Base-by-base conservation (phyloP, 306 rosid genomes). In the Lotus japonicus region DNA sequence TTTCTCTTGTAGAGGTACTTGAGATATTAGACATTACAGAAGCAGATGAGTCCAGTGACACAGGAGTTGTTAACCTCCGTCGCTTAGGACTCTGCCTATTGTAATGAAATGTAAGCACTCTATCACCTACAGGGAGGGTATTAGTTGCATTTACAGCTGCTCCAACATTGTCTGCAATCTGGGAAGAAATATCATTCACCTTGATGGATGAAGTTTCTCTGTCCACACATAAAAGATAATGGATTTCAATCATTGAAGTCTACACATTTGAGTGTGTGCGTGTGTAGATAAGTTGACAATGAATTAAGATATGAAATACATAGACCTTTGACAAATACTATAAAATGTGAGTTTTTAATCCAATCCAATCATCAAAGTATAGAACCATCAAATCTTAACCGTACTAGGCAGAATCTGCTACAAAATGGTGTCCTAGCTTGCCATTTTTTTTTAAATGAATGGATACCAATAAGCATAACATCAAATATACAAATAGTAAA, bases 161-260 rank as follows among this genome's bases (percentile, higher is more conserved):
- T 80, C 86, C 86, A 68, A 92, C 96, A 68, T 86, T 86, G 42
- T 83, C 86, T 53, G 96, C 87, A 73, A 92, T 90, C 87, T 89
- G 91, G 70, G 97, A 86, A 58, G 98, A 89, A 45, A 88, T 86
- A 82, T 92, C 94, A 68, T 90, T 86, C 83, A 92, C 98, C 87
- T 90, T 90, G 64, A 88, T 92, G 58, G 94, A 90, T 38, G 97
- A 90, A 46, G 98, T 92, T 79, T 92, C 97, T 84, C 98, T 92
- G 88, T 55, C 69, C 66, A 75, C 26, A 63, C 43, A 83, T 39
- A 77, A 58, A 75, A 71, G 74, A 39, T 57, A 66, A 64, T 35
- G 55, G 82, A 80, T 71, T 71, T 52, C 45, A 59, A 68, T 42
- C 17, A 62, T 50, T 72, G 70, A 55, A 68, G 18, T 52, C 33